Evolutionary conservation across 2,329 filamentous ascomycete species (phyloP).

Genomic region (Ceratocystis destructans): DNA sequence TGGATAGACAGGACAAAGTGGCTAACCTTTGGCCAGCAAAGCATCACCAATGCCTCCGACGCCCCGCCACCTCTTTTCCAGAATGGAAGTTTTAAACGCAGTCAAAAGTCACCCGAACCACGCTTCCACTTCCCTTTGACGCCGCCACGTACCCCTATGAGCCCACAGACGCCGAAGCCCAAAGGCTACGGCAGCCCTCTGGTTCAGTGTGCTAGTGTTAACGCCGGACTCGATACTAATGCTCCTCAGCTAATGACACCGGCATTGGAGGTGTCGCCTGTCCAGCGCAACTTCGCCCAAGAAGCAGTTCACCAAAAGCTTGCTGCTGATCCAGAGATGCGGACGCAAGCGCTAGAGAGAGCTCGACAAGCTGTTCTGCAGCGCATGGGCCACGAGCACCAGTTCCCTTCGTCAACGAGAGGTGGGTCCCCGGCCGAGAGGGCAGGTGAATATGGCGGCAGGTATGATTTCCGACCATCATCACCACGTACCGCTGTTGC

Average conservation of each 20-base stretch:
- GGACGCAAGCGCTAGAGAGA: slow-evolving; percentile 41
- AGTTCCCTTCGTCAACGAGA: neutral
- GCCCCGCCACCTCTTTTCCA: neutral
- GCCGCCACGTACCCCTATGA: slow-evolving; percentile 1
- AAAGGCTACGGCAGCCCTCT: neutral
- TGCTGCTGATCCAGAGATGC: slow-evolving; percentile 43
- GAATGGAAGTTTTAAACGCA: neutral
- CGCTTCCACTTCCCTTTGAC: slow-evolving; percentile 5
- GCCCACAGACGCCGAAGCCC: neutral
- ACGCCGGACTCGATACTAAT: neutral
- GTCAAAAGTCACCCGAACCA: slow-evolving; percentile 3
- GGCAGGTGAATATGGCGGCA: neutral
- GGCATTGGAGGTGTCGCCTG: slow-evolving; percentile 39
- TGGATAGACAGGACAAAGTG: neutral
- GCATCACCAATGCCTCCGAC: neutral
- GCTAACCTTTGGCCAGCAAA: neutral
- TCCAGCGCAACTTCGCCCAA: slow-evolving; percentile 44
- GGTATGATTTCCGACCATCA: neutral
- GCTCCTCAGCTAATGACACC: slow-evolving; percentile 4
- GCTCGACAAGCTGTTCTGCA: slow-evolving; percentile 47
- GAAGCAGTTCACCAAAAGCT: slow-evolving; percentile 42
- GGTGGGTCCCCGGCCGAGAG: neutral
- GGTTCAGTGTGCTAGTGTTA: neutral
- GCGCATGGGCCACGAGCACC: slow-evolving; percentile 42
- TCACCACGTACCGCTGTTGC: neutral